Evolutionary conservation across 192 early-diverging fungal genomes (phyloP).

Genomic region (Thamnidium elegans): DNA sequence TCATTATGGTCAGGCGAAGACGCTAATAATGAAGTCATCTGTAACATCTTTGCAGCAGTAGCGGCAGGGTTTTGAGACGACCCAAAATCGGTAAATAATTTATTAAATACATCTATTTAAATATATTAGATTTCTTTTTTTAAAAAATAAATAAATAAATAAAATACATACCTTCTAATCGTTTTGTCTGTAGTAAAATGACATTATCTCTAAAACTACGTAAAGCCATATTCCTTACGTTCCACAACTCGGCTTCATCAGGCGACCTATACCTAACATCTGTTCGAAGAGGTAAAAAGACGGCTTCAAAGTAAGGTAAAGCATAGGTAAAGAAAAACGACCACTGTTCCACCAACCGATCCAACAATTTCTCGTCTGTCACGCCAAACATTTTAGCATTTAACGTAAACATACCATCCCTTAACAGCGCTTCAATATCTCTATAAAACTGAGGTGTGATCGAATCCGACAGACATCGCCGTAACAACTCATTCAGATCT

Average conservation of each 20-base stretch:
- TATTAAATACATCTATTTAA: slow-evolving; percentile 57
- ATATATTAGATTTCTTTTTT: slow-evolving; percentile 4
- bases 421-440: slow-evolving; percentile 58
- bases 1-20: slow-evolving; percentile 49
- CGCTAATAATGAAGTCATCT: slow-evolving; percentile 68
- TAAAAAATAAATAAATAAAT: background rate
- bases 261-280: slow-evolving; percentile 36
- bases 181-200: slow-evolving; percentile 55
- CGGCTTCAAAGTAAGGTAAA: slow-evolving; percentile 82
- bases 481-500: slow-evolving; percentile 76
- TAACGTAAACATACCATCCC: slow-evolving; percentile 63
- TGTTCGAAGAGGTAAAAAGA: slow-evolving; percentile 72
- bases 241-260: slow-evolving; percentile 46
- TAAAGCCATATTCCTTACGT: slow-evolving; percentile 61
- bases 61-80: slow-evolving; percentile 60
- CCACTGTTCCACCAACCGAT: slow-evolving; percentile 74
- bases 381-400: slow-evolving; percentile 65
- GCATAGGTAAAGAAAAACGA: slow-evolving; percentile 78
- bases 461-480: slow-evolving; percentile 44
- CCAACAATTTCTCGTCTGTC: slow-evolving; percentile 62
- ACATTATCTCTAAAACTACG: slow-evolving; percentile 66
- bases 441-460: slow-evolving; percentile 40
- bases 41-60: slow-evolving; percentile 64
- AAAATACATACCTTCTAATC: slow-evolving; percentile 55
- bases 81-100: slow-evolving; percentile 63